These are phyloP conservation scores for Stellera chamaejasme DNA, from an alignment of 345 rosid species.

Conservation along the genomic window DNA sequence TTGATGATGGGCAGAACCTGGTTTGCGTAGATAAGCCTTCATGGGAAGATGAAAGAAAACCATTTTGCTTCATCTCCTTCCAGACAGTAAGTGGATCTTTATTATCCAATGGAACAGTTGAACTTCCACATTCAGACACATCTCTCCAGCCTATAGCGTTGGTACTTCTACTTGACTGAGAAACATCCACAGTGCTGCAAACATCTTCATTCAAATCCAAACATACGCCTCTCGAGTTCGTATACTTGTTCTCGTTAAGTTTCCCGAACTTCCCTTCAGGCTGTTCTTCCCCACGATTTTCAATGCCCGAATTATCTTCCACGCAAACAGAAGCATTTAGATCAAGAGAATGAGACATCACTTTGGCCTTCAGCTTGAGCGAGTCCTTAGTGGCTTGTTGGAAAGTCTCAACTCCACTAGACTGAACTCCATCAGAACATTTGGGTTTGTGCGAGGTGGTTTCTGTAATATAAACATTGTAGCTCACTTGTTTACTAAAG, in stretches of 20 bases:
- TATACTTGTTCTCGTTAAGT: constrained; percentile 20
- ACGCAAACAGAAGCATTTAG: constrained; percentile 27
- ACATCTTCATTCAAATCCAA: constrained; percentile 54
- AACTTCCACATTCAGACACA: constrained; percentile 73
- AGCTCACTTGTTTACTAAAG: background rate
- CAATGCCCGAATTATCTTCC: constrained; percentile 6
- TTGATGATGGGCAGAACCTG: constrained; percentile 29
- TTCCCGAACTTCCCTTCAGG: constrained; percentile 17
- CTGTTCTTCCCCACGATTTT: constrained; percentile 9
- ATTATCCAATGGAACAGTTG: constrained; percentile 35
- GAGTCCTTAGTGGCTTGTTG: constrained; percentile 20
- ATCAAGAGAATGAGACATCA: constrained; percentile 23
- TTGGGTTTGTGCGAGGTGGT: constrained; percentile 18
- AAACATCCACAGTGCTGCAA: constrained; percentile 37
- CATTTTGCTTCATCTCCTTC: constrained; percentile 88
- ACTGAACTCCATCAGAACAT: constrained; percentile 14
- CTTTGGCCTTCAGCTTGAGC: constrained; percentile 8
- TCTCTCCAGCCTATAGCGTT: constrained; percentile 21
- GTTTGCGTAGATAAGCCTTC: constrained; percentile 50
- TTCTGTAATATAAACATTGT: constrained; percentile 11
- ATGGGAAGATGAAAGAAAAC: constrained; percentile 65
- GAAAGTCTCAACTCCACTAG: constrained; percentile 26
- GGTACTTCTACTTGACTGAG: constrained; percentile 26
- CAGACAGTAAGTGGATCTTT: constrained; percentile 63
- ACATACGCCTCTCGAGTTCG: constrained; percentile 21